Conservation (phyloP, 768 basidiomycete species). For the Lactarius sp. region DNA sequence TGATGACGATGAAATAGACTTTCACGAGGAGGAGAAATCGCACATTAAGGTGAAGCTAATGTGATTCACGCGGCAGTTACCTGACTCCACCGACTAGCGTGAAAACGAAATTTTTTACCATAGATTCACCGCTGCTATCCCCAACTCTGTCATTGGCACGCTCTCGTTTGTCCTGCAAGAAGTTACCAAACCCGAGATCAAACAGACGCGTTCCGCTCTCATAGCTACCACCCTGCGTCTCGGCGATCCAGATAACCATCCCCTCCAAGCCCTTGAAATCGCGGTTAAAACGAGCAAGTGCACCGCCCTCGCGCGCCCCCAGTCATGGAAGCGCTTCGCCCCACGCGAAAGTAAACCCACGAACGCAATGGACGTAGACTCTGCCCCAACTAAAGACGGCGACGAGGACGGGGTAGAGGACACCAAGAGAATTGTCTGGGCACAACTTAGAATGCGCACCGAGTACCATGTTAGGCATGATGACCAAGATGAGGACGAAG, state of each 20-base stretch:
- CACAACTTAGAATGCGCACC: constrained; percentile 40
- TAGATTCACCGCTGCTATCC: constrained; percentile 39
- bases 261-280: constrained; percentile 73
- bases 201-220: constrained; percentile 61
- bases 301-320: constrained; percentile 63
- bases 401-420: constrained; percentile 22
- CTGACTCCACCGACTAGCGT: constrained; percentile 39
- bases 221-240: constrained; percentile 64
- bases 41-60: constrained; percentile 56
- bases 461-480: constrained; percentile 53
- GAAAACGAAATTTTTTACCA: constrained; percentile 73
- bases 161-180: constrained; percentile 62
- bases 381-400: constrained; percentile 5
- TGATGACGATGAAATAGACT: constrained; percentile 64
- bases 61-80: not conserved
- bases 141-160: constrained; percentile 54
- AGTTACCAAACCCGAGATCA: constrained; percentile 56
- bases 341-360: constrained; percentile 33
- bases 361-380: constrained; percentile 33
- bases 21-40: constrained; percentile 63
- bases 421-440: constrained; percentile 32
- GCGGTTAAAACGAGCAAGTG: constrained; percentile 74
- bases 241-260: constrained; percentile 63
- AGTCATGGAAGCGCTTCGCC: constrained; percentile 75
- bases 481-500: constrained; percentile 30